A percentile compares a stretch with the other conserved stretches of the same genome.
These are phyloP conservation scores for Xylaria sp. DNA, from an alignment of 2,329 filamentous ascomycete species.

Conservation along the genomic window DNA sequence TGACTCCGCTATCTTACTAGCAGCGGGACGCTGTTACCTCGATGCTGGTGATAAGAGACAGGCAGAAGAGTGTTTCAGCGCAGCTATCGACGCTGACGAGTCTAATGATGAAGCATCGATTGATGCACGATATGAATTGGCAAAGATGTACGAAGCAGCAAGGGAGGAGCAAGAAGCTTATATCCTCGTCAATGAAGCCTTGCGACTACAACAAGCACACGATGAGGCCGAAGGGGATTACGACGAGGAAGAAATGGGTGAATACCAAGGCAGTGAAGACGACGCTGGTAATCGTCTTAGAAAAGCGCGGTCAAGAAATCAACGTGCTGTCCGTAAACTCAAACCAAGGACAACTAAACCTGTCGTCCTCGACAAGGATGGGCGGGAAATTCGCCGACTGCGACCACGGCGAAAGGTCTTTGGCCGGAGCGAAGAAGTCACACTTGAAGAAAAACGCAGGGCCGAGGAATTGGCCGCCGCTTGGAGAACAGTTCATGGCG, in stretches of 20 bases:
- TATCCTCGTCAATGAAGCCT: slow-evolving; percentile 79
- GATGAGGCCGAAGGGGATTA: slow-evolving; percentile 48
- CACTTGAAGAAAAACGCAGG: slow-evolving; percentile 48
- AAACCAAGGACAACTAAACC: slow-evolving; percentile 42
- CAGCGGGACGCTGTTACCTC: slow-evolving; percentile 76
- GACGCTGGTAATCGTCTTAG: slow-evolving; percentile 25
- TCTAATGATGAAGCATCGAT: slow-evolving; percentile 66
- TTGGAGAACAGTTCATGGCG: slow-evolving; percentile 55
- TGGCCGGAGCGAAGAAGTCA: slow-evolving; percentile 46
- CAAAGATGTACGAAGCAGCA: slow-evolving; percentile 83
- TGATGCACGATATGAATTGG: slow-evolving; percentile 81
- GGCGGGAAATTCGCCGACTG: slow-evolving; percentile 25
- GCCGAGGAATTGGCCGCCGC: slow-evolving; percentile 50
- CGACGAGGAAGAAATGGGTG: slow-evolving; percentile 49
- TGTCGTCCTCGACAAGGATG: slow-evolving; percentile 29
- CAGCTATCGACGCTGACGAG: slow-evolving; percentile 77
- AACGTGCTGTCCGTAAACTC: slow-evolving; percentile 40
- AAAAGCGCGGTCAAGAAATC: slow-evolving; percentile 25
- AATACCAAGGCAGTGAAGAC: slow-evolving; percentile 39
- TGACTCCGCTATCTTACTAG: slow-evolving; percentile 64
- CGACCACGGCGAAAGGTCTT: slow-evolving; percentile 50
- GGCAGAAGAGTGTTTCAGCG: slow-evolving; percentile 81
- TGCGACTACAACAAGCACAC: slow-evolving; percentile 68
- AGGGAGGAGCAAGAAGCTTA: slow-evolving; percentile 81
- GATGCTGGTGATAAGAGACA: slow-evolving; percentile 70